Evolutionary conservation across 306 rosid species (phyloP).

Genomic region (Acmispon strigosus): DNA sequence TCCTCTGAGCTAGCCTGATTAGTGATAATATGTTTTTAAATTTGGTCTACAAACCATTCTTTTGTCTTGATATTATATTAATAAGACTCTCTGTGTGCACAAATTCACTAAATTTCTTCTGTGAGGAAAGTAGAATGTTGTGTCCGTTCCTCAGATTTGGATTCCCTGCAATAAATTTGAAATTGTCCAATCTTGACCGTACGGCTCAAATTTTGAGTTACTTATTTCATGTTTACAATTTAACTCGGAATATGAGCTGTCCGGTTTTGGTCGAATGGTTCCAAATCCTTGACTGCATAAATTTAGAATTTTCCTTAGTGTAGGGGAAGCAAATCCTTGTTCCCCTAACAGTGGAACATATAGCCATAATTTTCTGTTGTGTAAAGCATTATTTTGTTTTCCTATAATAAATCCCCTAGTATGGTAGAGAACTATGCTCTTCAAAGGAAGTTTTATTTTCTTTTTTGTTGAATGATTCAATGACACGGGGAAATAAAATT

Average conservation of each 20-base stretch:
- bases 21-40: background rate
- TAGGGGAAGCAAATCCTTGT: too few species aligned
- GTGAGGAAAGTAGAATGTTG: background rate
- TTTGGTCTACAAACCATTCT: constrained; percentile 3
- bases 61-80: background rate
- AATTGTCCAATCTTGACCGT: too few species aligned
- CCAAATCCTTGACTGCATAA: too few species aligned
- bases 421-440: background rate
- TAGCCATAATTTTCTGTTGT: background rate
- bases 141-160: background rate
- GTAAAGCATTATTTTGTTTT: background rate
- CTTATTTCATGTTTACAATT: too few species aligned
- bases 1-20: constrained; percentile 37
- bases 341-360: background rate
- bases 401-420: background rate
- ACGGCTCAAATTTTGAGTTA: too few species aligned
- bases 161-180: too few species aligned
- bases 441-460: background rate
- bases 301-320: too few species aligned
- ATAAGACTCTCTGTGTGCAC: background rate
- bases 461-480: background rate
- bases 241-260: too few species aligned
- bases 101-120: background rate
- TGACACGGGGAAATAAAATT: background rate
- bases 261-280: too few species aligned